Evolutionary conservation across 805 yeast genomes (phyloP), one percentile per base, ranked within the genome.

Genomic region (Kuraishia hungarica): DNA sequence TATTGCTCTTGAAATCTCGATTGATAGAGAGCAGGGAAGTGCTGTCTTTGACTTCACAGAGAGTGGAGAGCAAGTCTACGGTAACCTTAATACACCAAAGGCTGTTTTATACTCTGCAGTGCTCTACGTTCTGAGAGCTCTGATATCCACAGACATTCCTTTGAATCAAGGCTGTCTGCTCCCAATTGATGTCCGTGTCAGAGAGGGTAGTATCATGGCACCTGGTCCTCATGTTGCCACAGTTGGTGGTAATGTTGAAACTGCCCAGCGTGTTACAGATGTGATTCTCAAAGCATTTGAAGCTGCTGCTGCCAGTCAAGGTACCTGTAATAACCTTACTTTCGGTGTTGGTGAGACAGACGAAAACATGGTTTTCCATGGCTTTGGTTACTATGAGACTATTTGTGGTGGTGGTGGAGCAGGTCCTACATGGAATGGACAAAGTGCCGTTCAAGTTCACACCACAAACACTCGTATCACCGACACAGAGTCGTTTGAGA

Each of bases 201-300:
- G 75, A 15, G 68, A 70, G 46, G 66, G 66, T 50, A 64, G 69
- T 21, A 51, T 72, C 35, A 60, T 72, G 49, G 70, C 69, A 52
- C 76, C 76, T 50, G 64, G 68, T 47, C 80, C 78, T 1, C 78
- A 75, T 21, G 81, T 81, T 50, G 83, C 69, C 19, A 67, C 64
- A 15, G 55, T 58, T 19, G 71, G 71, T 50, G 84, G 83, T 48
- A 81, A 80, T 60, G 84, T 81, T 13, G 85, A 87, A 70, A 90
- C 97, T 1, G 86, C 96, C 1, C 97, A 92, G 70, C 78, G 96
- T 61, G 82, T 91, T 39, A 89, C 93, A 0, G 97, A 89, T 68
- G 90, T 86, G 2, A 78, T 92, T 23, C 74, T 91, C 63, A 84
- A 83, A 61, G 93, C 97, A 0, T 89, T 89, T 65, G 78, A 81